Base-by-base conservation (phyloP, 148 eudicot species). In the Nepenthes mirabilis region DNA sequence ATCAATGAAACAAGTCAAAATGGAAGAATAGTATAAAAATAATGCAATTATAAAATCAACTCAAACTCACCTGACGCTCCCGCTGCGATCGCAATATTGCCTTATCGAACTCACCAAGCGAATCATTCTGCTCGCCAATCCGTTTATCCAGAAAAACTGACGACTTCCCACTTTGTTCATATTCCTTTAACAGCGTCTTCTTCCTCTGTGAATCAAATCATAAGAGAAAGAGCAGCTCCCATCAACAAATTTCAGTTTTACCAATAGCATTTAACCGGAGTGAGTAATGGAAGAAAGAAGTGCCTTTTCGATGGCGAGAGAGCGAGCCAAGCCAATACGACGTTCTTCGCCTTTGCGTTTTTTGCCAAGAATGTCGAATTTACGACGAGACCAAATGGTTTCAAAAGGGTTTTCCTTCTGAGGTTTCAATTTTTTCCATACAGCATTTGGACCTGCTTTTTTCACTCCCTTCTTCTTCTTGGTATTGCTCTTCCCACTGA, bases 11-110 rank as follows among this genome's bases (percentile, higher is more conserved):
- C 10, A 33, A 55, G 57, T 34, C 2, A 2, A 54, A 54, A 54
- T 7, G 6, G 57, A 72, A 64, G 2, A 6, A 9, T 5, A 40
- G 47, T 11, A 56, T 13, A 48, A 33, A 23, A 58, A 54, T 14
- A 2, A 36, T 11, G 1, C 23, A 4, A 34, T 33, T 2, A 12
- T 55, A 11, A 57, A 37, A 11, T 9, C 11, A 14, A 55, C 33
- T 10, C 11, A 49, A 49, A 3, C 34, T 67, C 63, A 93, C 98
- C 91, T 83, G 94, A 33, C 87, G 78, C 66, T 83, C 91, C 3
- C 90, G 96, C 70, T 93, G 99, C 1, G 99, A 80, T 72, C 99
- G 87, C 72, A 93, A 53, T 65, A 93, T 81, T 10, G 80, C 86
- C 84, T 93, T 93, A 56, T 88, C 95, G 37, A 86, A 93, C 71